A percentile compares a stretch with the other conserved stretches of the same genome.
phyloP scores from a whole-genome alignment of 768 basidiomycete species.

The Termitomyces sp. region DNA sequence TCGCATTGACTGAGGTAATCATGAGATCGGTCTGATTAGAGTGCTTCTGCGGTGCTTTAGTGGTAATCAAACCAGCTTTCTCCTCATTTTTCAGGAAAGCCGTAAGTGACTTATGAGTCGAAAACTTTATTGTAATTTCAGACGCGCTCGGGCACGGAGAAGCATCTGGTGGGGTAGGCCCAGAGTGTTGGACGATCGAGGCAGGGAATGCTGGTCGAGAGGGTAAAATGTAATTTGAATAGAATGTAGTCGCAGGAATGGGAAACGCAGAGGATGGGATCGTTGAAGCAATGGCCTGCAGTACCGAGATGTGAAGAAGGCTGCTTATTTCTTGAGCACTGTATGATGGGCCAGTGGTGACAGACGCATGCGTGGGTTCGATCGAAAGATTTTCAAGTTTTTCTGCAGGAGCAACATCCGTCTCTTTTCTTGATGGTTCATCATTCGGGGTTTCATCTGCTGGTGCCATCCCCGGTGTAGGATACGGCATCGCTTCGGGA shows the following conservation, averaged over 20 bases:
- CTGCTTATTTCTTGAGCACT: constrained; percentile 44
- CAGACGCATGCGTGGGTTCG: neutral
- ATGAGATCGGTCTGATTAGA: constrained; percentile 46
- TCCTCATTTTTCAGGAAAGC: constrained; percentile 75
- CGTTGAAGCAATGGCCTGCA: constrained; percentile 54
- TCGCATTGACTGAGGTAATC: constrained; percentile 45
- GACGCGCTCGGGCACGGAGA: constrained; percentile 28
- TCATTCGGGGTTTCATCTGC: constrained; percentile 12
- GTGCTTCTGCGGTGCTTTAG: constrained; percentile 57
- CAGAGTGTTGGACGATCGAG: constrained; percentile 24
- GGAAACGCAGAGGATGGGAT: constrained; percentile 58
- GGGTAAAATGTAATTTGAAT: constrained; percentile 72
- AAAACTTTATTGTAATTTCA: constrained; percentile 70
- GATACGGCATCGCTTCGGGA: constrained; percentile 33
- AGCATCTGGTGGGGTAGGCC: constrained; percentile 13
- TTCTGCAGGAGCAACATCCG: neutral
- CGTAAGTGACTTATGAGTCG: constrained; percentile 73
- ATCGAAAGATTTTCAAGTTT: constrained; percentile 8
- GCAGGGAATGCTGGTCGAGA: constrained; percentile 67
- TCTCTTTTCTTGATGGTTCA: constrained; percentile 2
- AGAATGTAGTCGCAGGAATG: constrained; percentile 69
- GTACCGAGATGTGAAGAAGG: constrained; percentile 53
- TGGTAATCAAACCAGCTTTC: constrained; percentile 64
- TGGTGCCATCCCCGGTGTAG: constrained; percentile 1
- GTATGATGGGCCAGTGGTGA: constrained; percentile 14